These are phyloP conservation scores for Trichoderma asperelloides DNA, from an alignment of 495 filamentous ascomycete genomes.

Conservation along the genomic window DNA sequence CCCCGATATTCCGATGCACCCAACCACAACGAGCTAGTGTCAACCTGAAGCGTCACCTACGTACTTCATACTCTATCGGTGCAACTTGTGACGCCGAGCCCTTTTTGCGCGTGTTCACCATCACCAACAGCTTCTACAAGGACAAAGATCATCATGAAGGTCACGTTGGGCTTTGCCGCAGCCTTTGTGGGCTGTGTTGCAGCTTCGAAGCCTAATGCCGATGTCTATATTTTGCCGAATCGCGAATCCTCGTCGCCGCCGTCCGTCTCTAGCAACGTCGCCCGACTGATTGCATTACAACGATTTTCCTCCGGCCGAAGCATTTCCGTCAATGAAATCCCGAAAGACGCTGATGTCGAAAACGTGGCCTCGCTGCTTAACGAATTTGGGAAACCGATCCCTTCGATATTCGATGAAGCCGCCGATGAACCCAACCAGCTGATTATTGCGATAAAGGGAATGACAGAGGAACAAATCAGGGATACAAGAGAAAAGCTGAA, in stretches of 20 bases:
- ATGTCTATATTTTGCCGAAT: slow-evolving; percentile 9
- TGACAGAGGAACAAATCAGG: slow-evolving; percentile 23
- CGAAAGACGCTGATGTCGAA: slow-evolving; percentile 26
- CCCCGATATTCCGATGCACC: background rate
- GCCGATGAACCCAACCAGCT: slow-evolving; percentile 34
- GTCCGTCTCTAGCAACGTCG: slow-evolving; percentile 28
- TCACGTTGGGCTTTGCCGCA: slow-evolving; percentile 9
- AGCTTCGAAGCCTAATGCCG: slow-evolving; percentile 1
- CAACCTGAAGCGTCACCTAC: background rate
- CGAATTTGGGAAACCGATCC: slow-evolving; percentile 28
- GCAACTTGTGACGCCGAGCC: slow-evolving; percentile 6
- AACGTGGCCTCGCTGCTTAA: slow-evolving; percentile 32
- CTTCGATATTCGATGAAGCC: slow-evolving; percentile 30
- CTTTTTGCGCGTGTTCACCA: background rate
- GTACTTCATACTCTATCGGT: background rate
- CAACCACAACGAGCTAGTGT: background rate
- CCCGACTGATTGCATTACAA: slow-evolving; percentile 30
- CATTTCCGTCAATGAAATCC: slow-evolving; percentile 31
- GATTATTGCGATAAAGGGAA: slow-evolving; percentile 41
- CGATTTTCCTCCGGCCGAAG: slow-evolving; percentile 32
- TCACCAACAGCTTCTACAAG: background rate
- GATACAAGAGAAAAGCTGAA: slow-evolving; percentile 23
- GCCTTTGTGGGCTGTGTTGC: slow-evolving; percentile 7
- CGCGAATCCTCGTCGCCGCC: slow-evolving; percentile 18
- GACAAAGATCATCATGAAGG: slow-evolving; percentile 9